Evolutionary conservation across 345 rosid species (phyloP), one percentile per base, ranked within the genome.

Genomic region (Heritiera fomes): DNA sequence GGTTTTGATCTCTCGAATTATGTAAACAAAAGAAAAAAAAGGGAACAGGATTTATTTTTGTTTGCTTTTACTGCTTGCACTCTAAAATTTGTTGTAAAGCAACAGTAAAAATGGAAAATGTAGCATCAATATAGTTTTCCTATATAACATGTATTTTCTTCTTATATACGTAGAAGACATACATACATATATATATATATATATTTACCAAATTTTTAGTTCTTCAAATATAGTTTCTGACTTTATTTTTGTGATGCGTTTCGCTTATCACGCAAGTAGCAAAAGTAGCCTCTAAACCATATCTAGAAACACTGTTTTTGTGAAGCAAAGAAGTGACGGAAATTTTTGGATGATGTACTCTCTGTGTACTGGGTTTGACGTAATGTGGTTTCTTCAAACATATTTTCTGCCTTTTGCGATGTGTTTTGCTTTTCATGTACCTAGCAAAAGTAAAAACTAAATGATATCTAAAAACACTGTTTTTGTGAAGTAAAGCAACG

Each of bases 301-400:
- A 4, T 34, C 30, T 34, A 17, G 17, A n/a, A 52, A 32, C 18
- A 32, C 49, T n/a, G n/a, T 71, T 47, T 49, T 28, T 49, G 13
- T 13, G 41, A 71, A 50, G 32, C 43, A 49, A 71, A 49, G 40
- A 71, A 47, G 28, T 8, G 23, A 43, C 53, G 49, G 72, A 28
- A 28, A 20, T 7, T 7, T 62, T 73, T 43, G 38, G 58, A 4
- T 43, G 59, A 32, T 28, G 7, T 17, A n/a, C 10, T 46, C 13
- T 6, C 0, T 59, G 28, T n/a, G 69, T 46, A 49, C 20, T 47
- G 70, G 67, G 73, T 71, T 72, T 79, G 75, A 71, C 85, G 73
- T 82, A 79, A 34, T 34, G 38, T 1, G 38, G 38, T 34, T 28
- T 49, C 7, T 49, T 30, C 15, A 5, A 7, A 49, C 23, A 20